Conservation (phyloP, 1,284 basidiomycete species). For the Cryptococcus jaspeensis region DNA sequence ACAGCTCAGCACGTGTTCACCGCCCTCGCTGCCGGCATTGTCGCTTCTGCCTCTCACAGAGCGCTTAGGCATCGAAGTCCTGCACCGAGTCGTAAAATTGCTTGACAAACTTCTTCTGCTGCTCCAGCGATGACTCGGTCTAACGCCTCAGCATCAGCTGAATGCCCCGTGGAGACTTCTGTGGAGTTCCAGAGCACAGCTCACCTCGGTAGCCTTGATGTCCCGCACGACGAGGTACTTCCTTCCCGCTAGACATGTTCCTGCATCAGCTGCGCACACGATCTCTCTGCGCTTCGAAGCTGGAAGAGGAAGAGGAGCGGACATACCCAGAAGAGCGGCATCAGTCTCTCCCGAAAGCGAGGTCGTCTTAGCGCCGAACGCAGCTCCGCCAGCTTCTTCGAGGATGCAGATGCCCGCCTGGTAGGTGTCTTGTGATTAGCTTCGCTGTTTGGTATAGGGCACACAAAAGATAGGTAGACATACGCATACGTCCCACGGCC, state of each 20-base stretch:
- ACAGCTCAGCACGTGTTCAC: too few species aligned
- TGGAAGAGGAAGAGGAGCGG: neutral
- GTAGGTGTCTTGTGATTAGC: too few species aligned
- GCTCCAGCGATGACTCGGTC: slow-evolving; percentile 64
- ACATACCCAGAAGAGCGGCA: slow-evolving; percentile 62
- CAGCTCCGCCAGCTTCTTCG: slow-evolving; percentile 78
- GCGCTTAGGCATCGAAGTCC: slow-evolving; percentile 59
- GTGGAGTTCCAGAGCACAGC: too few species aligned
- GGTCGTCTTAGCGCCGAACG: slow-evolving; percentile 65
- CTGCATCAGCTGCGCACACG: neutral
- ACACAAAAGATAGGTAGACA: slow-evolving; percentile 36
- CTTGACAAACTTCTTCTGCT: slow-evolving; percentile 73
- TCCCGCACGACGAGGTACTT: slow-evolving; percentile 76
- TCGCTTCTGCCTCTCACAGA: too few species aligned
- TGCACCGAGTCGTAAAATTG: slow-evolving; percentile 82
- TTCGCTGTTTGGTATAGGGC: too few species aligned
- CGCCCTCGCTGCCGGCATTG: too few species aligned
- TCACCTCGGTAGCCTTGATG: slow-evolving; percentile 35
- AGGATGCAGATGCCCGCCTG: slow-evolving; percentile 86
- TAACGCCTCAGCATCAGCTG: slow-evolving; percentile 5
- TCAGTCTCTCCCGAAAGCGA: slow-evolving; percentile 57
- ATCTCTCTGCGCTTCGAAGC: neutral
- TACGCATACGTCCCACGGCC: slow-evolving; percentile 88
- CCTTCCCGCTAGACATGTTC: slow-evolving; percentile 61
- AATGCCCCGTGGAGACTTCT: neutral